Evolutionary conservation across 192 early-diverging fungal genomes (phyloP).

Genomic region (Coemansia sp.): DNA sequence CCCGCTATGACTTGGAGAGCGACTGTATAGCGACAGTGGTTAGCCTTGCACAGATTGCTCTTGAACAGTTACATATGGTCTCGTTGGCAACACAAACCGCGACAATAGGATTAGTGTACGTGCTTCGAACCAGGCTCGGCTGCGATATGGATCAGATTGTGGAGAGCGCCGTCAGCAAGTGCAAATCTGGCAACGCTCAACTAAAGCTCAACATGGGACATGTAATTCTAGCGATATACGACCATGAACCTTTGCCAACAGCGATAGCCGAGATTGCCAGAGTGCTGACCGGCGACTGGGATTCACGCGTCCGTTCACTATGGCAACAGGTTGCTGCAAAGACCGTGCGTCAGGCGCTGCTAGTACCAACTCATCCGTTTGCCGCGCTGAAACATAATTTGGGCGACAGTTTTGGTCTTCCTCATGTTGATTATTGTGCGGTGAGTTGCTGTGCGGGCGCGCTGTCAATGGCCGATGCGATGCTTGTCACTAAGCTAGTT

Average conservation of each 20-base stretch:
- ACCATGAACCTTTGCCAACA: background rate
- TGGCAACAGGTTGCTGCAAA: constrained; percentile 18
- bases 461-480: constrained; percentile 28
- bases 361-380: background rate
- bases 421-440: background rate
- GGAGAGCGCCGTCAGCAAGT: constrained; percentile 2
- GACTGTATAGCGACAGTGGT: background rate
- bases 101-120: constrained; percentile 16
- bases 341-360: background rate
- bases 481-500: constrained; percentile 12
- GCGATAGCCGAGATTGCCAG: background rate
- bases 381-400: background rate
- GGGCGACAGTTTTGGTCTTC: background rate
- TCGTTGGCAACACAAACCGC: constrained; percentile 6
- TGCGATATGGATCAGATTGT: constrained; percentile 2
- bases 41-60: constrained; percentile 8
- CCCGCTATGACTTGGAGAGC: background rate
- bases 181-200: background rate
- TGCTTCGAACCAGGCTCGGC: background rate
- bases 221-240: constrained; percentile 9
- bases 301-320: constrained; percentile 11
- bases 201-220: constrained; percentile 20
- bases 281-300: constrained; percentile 16
- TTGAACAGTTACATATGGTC: background rate
- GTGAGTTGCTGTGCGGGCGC: background rate